Evolutionary conservation across 306 rosid species (phyloP).

Genomic region (Begonia peltatifolia): DNA sequence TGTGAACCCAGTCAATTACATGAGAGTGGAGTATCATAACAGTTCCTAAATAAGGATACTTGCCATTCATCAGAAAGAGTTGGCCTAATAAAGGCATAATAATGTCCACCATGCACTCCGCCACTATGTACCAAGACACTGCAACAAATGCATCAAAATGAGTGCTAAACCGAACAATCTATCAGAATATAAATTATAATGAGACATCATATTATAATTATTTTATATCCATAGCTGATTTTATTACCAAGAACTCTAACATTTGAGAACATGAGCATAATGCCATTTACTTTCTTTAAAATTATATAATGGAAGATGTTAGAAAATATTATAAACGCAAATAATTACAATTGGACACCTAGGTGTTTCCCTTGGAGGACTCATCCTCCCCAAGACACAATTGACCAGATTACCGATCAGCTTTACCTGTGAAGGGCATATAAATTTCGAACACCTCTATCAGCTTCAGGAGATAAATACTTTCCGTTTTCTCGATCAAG

Average conservation of each 20-base stretch:
- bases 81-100: slow-evolving; percentile 95
- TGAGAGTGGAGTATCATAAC: neutral
- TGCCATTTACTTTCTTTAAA: too few relatives aligned
- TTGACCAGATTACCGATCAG: too few relatives aligned
- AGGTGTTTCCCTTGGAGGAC: too few relatives aligned
- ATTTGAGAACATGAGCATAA: too few relatives aligned
- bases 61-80: slow-evolving; percentile 94
- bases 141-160: slow-evolving; percentile 14
- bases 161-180: neutral
- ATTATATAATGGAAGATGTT: too few relatives aligned
- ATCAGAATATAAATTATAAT: neutral
- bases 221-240: too few relatives aligned
- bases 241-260: too few relatives aligned
- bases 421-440: slow-evolving; percentile 92
- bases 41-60: slow-evolving; percentile 5
- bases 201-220: too few relatives aligned
- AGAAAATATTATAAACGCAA: too few relatives aligned
- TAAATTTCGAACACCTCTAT: slow-evolving; percentile 77
- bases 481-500: slow-evolving; percentile 86
- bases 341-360: too few relatives aligned
- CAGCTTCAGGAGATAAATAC: slow-evolving; percentile 94
- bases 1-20: too few relatives aligned
- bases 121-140: slow-evolving; percentile 99
- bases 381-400: too few relatives aligned
- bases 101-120: slow-evolving; percentile 98